Base-by-base conservation (phyloP, 192 early-diverging fungal species). In the Backusella tarrabulga region DNA sequence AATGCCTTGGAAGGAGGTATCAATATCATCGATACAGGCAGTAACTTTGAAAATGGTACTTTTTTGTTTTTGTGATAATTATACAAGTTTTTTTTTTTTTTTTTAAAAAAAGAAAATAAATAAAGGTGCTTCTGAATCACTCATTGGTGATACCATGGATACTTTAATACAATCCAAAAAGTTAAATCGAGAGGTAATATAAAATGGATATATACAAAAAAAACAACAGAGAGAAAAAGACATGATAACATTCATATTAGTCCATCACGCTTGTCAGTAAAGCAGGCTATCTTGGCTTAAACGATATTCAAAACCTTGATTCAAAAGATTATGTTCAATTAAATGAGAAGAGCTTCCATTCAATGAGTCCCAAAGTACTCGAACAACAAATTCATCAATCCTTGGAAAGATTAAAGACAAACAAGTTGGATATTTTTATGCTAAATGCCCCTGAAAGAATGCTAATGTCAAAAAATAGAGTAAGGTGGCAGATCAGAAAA, bases 381-480 rank as follows among this genome's bases (percentile, higher is more conserved):
- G 84, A 89, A 70, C 29, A 76, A 6, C 85, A 92, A 69, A 86
- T 95, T 34, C 79, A 83, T 0, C 66, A 72, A 29, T 92, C 90
- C 0, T 79, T 95, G 32, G 46, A 78, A 1, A 77, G 92, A 34
- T 74, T 94, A 42, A 66, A 82, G 0, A 73, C 91, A 2, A 81
- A 92, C 15, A 83, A 81, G 21, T 70, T 94, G 54, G 94, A 95
- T 79, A 76, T 91, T 19, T 92, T 91, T 72, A 91, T 95, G 91
- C 66, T 95, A 36, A 94, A 95, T 83, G 86, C 87, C 73, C 94
- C 94, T 17, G 94, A 95, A 78, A 78, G 94, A 8, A 84, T 95
- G 87, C 15, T 94, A 14, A 79, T 84, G n/a, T 90, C 85, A 9
- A 83, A 83, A 21, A 80, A 76, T 67, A 82, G 71, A 54, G 78